phyloP scores from a whole-genome alignment of 345 rosid genomes.

The Arabidopsis arenosa region DNA sequence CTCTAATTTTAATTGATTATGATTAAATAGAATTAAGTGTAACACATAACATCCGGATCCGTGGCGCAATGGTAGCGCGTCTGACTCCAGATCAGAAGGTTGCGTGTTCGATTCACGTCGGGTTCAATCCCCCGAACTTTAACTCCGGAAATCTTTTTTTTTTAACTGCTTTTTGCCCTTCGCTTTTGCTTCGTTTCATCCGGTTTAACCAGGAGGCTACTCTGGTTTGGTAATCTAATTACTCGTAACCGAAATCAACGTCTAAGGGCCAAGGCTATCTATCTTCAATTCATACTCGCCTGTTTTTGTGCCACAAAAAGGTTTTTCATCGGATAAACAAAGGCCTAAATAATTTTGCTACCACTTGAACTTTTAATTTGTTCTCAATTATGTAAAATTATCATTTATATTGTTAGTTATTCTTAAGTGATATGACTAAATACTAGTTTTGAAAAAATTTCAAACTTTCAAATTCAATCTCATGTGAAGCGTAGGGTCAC shows the following conservation, averaged over 20 bases:
- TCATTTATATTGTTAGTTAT: background rate
- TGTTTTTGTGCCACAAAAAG: background rate
- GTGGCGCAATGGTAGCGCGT: constrained; percentile 99
- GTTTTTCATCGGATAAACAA: background rate
- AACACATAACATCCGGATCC: constrained; percentile 46
- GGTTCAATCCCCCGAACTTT: constrained; percentile 57
- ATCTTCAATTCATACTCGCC: too few relatives aligned
- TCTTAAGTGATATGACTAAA: background rate
- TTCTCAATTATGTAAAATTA: background rate
- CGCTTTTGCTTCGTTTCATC: background rate
- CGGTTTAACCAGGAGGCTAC: background rate
- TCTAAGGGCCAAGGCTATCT: too few relatives aligned
- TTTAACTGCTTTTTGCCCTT: background rate
- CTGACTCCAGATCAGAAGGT: constrained; percentile 99
- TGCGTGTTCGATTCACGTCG: constrained; percentile 98
- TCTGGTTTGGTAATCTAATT: background rate
- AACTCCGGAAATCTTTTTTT: background rate
- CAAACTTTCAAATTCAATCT: background rate
- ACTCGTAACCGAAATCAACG: background rate
- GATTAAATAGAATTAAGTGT: fast-evolving
- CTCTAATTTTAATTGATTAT: background rate
- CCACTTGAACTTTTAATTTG: background rate
- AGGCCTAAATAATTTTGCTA: background rate
- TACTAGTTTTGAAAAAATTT: background rate
- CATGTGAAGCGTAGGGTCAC: background rate